Conservation (phyloP, 139 green algal genomes). For the Closterium sp. region DNA sequence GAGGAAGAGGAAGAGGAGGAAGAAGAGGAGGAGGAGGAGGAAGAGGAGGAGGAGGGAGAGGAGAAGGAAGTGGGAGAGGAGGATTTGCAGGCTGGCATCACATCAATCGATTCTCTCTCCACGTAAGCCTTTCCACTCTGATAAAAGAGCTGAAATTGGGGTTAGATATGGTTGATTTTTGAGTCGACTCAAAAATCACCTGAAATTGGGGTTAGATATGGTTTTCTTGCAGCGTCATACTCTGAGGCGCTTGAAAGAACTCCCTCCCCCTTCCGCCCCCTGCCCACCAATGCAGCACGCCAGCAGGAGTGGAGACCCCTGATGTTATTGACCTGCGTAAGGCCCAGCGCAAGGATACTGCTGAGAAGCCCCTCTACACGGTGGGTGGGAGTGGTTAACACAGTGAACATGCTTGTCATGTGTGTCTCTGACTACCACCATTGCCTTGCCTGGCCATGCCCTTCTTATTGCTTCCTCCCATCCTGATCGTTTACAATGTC, state of each 20-base stretch:
- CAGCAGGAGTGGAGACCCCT: constrained; percentile 60
- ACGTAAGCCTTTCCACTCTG: constrained; percentile 8
- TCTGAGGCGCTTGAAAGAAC: background rate
- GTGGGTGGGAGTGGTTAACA: too few relatives aligned
- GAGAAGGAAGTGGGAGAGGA: constrained; percentile 55
- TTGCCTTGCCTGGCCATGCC: background rate
- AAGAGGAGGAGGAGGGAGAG: constrained; percentile 42
- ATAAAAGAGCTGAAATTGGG: background rate
- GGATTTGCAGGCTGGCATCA: constrained; percentile 65
- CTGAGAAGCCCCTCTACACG: constrained; percentile 45
- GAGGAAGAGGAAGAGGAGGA: constrained; percentile 62
- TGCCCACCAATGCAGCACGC: constrained; percentile 17
- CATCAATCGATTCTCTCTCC: constrained; percentile 59
- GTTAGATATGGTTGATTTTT: background rate
- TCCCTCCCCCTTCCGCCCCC: background rate
- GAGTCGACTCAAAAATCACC: background rate
- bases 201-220: background rate
- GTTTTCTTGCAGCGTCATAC: background rate
- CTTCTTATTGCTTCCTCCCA: background rate
- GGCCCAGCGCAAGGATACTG: constrained; percentile 47
- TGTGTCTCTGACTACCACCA: constrained; percentile 1
- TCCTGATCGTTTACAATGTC: too few relatives aligned
- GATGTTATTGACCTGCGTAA: constrained; percentile 89
- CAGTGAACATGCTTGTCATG: too few relatives aligned
- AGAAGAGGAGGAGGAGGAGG: constrained; percentile 61